These are phyloP conservation scores for Calocybe gangraenosa DNA, from an alignment of 768 basidiomycete species.

Conservation along the genomic window DNA sequence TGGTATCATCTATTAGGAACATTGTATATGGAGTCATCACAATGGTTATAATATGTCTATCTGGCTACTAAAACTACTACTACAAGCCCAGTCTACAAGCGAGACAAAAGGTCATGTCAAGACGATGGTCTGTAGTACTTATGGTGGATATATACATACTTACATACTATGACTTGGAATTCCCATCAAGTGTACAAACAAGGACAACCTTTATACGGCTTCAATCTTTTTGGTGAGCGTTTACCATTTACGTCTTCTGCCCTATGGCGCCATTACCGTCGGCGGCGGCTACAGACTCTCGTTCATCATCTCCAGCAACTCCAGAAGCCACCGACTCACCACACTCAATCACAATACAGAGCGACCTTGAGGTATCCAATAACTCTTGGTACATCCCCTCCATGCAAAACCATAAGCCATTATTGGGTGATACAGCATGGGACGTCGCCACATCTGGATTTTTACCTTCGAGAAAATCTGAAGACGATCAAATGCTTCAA, in stretches of 20 bases:
- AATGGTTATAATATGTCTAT: too few species aligned
- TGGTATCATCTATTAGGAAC: too few species aligned
- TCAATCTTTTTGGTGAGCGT: not conserved
- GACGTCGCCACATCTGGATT: conserved; percentile 34
- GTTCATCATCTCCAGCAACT: conserved; percentile 69
- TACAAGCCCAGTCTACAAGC: too few species aligned
- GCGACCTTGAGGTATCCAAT: conserved; percentile 38
- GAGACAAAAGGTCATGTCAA: too few species aligned
- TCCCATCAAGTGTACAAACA: too few species aligned
- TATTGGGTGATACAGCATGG: conserved; percentile 38
- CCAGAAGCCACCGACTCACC: conserved; percentile 60
- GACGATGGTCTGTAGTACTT: too few species aligned
- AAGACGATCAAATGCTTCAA: conserved; percentile 53
- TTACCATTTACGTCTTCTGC: conserved; percentile 1
- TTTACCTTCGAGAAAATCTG: conserved; percentile 39
- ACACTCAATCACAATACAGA: conserved; percentile 46
- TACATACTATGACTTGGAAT: too few species aligned
- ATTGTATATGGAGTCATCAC: too few species aligned
- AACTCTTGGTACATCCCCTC: conserved; percentile 58
- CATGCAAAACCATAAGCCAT: conserved; percentile 34
- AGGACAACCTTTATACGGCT: not conserved
- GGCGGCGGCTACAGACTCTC: conserved; percentile 50
- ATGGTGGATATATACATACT: too few species aligned
- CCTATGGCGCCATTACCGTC: conserved; percentile 62
- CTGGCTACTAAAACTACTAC: too few species aligned